Evolutionary conservation across 1,139 yeast genomes (phyloP).

Genomic region (Magnusiomyces starmeri): DNA sequence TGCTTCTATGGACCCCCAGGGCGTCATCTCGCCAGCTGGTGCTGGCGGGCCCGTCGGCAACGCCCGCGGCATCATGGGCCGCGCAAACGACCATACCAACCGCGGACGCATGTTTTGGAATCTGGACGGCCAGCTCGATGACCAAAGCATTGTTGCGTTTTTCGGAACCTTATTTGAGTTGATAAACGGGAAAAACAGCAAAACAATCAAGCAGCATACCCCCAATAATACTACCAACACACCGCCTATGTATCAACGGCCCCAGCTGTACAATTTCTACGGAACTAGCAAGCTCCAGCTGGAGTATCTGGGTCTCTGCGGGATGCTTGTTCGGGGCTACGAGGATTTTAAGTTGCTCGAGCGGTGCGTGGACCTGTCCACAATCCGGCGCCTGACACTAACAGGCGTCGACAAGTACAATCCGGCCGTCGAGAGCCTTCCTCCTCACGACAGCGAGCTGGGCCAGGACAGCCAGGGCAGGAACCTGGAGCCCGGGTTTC

Average conservation of each 20-base stretch:
- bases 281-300: slow-evolving; percentile 10
- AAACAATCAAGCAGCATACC: neutral
- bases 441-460: neutral
- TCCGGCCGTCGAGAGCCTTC: neutral
- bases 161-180: slow-evolving; percentile 16
- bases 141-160: slow-evolving; percentile 14
- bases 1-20: slow-evolving; percentile 19
- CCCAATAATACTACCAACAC: neutral
- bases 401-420: slow-evolving; percentile 16
- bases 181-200: neutral
- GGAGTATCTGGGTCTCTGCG: slow-evolving; percentile 20
- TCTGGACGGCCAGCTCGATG: slow-evolving; percentile 12
- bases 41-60: slow-evolving; percentile 7
- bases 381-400: slow-evolving; percentile 15
- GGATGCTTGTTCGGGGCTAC: slow-evolving; percentile 17
- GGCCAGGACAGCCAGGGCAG: neutral
- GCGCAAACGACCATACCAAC: slow-evolving; percentile 1
- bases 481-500: slow-evolving; percentile 9
- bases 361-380: slow-evolving; percentile 14
- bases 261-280: neutral
- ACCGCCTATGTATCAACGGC: neutral
- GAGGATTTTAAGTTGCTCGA: slow-evolving; percentile 14
- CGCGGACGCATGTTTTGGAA: slow-evolving; percentile 6
- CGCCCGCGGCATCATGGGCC: neutral
- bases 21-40: slow-evolving; percentile 6